Evolutionary conservation across 345 rosid genomes (phyloP), one percentile per base, ranked within the genome.

Genomic region (Psidium friedrichsthalianum): DNA sequence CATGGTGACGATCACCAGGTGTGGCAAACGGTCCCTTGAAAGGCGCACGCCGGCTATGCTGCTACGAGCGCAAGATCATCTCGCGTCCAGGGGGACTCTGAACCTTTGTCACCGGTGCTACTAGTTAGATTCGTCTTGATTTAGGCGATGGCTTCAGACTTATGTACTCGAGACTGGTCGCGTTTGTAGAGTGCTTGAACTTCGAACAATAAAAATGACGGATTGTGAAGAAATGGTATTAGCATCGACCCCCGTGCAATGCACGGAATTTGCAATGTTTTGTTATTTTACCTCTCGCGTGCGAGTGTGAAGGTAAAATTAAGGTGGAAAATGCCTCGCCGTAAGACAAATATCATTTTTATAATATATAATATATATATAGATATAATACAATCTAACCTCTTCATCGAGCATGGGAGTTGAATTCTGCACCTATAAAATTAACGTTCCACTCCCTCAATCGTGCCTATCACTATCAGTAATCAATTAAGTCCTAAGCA

Each of bases 21-120:
- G 18, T 92, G 94, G 94, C 92, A 85, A 88, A 87, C 9, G 95
- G 93, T 10, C 78, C 78, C 78, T 36, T 69, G 47, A 32, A 69
- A 18, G 24, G 47, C 3, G 47, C 20, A 32, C 47, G 1, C 78
- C 78, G 0, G 44, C 78, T 18, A 8, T 18, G 0, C 78, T 36
- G 47, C 47, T 36, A 4, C 24, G 78, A 36, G 24, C 44, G 12
- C 0, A n/a, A 1, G n/a, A 69, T 69, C 24, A 69, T 69, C 47
- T 69, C 25, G 40, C 0, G 47, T 69, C 78, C 13, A 8, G 8
- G 42, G 78, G 78, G 78, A 69, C 25, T 8, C 78, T 69, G n/a
- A 36, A 69, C 47, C 78, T 69, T n/a, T 18, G 47, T 69, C 78
- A 36, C 22, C 12, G n/a, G 78, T 24, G 78, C 6, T 4, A 22